These are phyloP conservation scores for Xylaria sp. DNA, from an alignment of 2,329 filamentous ascomycete species.

Conservation along the genomic window DNA sequence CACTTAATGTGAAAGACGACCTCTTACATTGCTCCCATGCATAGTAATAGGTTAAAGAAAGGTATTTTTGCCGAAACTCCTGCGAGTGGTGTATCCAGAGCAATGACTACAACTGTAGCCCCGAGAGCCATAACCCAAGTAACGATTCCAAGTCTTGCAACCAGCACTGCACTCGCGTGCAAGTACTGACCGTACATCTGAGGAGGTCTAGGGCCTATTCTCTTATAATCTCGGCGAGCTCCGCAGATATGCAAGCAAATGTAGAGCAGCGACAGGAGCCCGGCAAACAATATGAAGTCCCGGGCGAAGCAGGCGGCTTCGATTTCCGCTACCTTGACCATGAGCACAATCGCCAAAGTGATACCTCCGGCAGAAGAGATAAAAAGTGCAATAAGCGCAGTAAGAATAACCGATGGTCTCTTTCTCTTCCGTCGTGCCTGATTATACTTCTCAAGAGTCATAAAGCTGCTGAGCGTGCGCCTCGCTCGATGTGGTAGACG, in stretches of 20 bases:
- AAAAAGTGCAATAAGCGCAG: slow-evolving; percentile 47
- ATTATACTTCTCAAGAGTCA: slow-evolving; percentile 44
- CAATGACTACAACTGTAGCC: slow-evolving; percentile 47
- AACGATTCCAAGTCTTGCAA: slow-evolving; percentile 47
- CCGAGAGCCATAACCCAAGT: slow-evolving; percentile 49
- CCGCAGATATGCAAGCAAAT: slow-evolving; percentile 48
- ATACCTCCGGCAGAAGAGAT: slow-evolving; percentile 47
- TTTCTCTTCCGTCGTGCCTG: slow-evolving; percentile 37
- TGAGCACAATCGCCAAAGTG: slow-evolving; percentile 45
- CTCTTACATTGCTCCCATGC: slow-evolving; percentile 50
- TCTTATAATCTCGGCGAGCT: slow-evolving; percentile 43
- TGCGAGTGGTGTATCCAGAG: slow-evolving; percentile 33
- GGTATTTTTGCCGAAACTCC: slow-evolving; percentile 46
- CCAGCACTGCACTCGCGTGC: slow-evolving; percentile 48
- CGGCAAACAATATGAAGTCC: slow-evolving; percentile 49
- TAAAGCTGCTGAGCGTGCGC: slow-evolving; percentile 42
- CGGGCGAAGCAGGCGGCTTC: slow-evolving; percentile 47
- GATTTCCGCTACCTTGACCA: slow-evolving; percentile 38
- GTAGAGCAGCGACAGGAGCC: slow-evolving; percentile 45
- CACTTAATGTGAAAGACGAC: background rate
- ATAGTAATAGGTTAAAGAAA: slow-evolving; percentile 49
- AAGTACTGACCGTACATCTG: slow-evolving; percentile 48
- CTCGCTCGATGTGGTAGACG: slow-evolving; percentile 34
- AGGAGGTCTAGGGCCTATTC: slow-evolving; percentile 41
- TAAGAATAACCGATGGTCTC: slow-evolving; percentile 46